Percentiles rank a stretch among this genome's conserved stretches.
Evolutionary conservation across 306 rosid genomes (phyloP).

Genomic region (Lablab purpureus): DNA sequence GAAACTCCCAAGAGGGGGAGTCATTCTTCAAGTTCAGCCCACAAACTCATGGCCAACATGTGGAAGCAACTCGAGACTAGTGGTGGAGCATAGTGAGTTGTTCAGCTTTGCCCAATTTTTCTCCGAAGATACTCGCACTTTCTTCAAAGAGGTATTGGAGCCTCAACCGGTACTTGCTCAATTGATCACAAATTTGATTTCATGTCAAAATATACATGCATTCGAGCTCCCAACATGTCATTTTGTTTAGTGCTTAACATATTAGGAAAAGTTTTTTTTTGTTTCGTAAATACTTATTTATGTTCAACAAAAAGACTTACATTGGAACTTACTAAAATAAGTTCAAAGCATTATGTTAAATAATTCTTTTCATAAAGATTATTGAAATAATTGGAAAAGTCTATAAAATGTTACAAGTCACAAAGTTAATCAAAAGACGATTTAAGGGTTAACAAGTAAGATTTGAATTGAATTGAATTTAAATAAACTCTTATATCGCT

Average conservation of each 20-base stretch:
- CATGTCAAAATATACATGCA: not conserved
- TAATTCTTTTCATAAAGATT: no score
- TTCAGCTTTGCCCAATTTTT: slow-evolving; percentile 73
- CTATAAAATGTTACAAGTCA: no score
- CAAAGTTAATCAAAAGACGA: no score
- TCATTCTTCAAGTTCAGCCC: slow-evolving; percentile 69
- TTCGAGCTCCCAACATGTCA: not conserved
- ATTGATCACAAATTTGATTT: not conserved
- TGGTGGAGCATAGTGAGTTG: slow-evolving; percentile 54
- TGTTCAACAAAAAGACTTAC: no score
- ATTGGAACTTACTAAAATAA: no score
- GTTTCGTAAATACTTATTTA: no score
- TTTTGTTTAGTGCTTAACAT: no score
- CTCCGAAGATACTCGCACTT: slow-evolving; percentile 69
- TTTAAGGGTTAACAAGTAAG: no score
- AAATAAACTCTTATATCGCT: not conserved
- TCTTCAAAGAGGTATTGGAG: slow-evolving; percentile 55
- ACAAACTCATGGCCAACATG: slow-evolving; percentile 66
- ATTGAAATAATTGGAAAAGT: no score
- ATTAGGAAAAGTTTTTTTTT: no score
- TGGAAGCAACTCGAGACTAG: slow-evolving; percentile 69
- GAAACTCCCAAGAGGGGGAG: slow-evolving; percentile 42
- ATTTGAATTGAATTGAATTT: not conserved
- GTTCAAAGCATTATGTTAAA: no score
- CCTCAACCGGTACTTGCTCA: slow-evolving; percentile 74